Conservation (phyloP, 352 stramenopile genomes). For the Peronospora destructor region DNA sequence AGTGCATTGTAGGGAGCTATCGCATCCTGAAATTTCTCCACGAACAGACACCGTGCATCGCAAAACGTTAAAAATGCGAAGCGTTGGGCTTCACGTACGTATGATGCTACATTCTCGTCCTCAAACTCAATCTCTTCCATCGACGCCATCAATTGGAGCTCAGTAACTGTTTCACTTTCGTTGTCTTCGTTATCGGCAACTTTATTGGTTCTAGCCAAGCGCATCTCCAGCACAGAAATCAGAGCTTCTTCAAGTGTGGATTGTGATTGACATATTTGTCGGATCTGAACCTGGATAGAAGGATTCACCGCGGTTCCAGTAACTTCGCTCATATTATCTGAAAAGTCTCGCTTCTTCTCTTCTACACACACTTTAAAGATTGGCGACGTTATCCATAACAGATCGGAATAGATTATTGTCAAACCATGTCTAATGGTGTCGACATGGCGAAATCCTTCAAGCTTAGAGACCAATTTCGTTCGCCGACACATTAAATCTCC, state of each 20-base stretch:
- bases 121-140: conserved; percentile 71
- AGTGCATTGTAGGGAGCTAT: conserved; percentile 49
- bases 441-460: conserved; percentile 45
- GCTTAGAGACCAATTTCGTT: conserved; percentile 34
- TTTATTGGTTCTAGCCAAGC: conserved; percentile 40
- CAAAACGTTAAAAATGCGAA: conserved; percentile 75
- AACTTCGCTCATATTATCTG: neutral
- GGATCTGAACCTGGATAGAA: conserved; percentile 29
- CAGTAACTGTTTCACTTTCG: conserved; percentile 16
- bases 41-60: conserved; percentile 71
- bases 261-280: conserved; percentile 34
- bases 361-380: conserved; percentile 49
- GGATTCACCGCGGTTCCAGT: conserved; percentile 8
- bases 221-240: conserved; percentile 67
- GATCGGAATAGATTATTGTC: conserved; percentile 62
- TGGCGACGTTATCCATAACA: conserved; percentile 65
- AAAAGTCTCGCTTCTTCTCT: conserved; percentile 19
- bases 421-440: conserved; percentile 63
- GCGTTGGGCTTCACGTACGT: conserved; percentile 56
- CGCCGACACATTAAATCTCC: conserved; percentile 43
- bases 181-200: conserved; percentile 25
- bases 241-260: conserved; percentile 52
- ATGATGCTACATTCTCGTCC: conserved; percentile 38
- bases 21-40: conserved; percentile 73
- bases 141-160: conserved; percentile 24